Evolutionary conservation across 1,284 basidiomycete genomes (phyloP), one percentile per base, ranked within the genome.

Genomic region (Pulchroboletus neoregius): DNA sequence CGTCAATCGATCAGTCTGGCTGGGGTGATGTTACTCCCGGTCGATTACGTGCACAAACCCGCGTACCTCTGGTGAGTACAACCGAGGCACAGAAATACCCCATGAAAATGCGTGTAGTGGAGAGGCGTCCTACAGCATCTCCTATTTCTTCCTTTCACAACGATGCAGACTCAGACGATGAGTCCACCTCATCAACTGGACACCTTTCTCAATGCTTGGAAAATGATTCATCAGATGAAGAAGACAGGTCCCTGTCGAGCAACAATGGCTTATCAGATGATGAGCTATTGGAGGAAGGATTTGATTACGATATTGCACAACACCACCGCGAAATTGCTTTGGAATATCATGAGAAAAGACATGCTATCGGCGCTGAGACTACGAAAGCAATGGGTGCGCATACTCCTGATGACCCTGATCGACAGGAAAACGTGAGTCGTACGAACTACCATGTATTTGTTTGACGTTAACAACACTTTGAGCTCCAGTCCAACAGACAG

Each of bases 271-370:
- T 53, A 24, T 58, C 65, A 45, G 59, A 67, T 22, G 55, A 66
- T 36, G 56, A 61, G 20, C 52, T 45, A 0, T 58, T 71, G 35
- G 76, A 76, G 39, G 75, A 78, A 33, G 75, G 72, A 38, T 70
- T 70, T 16, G 80, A 84, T 51, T 65, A 80, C 32, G 79, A 87
- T 54, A 73, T 68, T 45, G 82, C 78, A 20, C 75, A 70, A 39
- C 80, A 84, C 56, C 84, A 87, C 52, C 79, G 85, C 24, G 85
- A 87, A 60, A 74, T 88, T 50, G 81, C 82, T n/a, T 58, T 87
- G 31, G 79, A 79, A 49, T 88, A 89, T 59, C 74, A 84, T 58
- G 68, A 73, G 52, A 82, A 80, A 58, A 77, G 84, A 42, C 68
- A 66, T 15, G 70, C 68, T 11, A 72, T 88, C 38, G 78, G 79